Evolutionary conservation across 768 basidiomycete species (phyloP), one percentile per base, ranked within the genome.

Genomic region (Coprinellus aureogranulatus): DNA sequence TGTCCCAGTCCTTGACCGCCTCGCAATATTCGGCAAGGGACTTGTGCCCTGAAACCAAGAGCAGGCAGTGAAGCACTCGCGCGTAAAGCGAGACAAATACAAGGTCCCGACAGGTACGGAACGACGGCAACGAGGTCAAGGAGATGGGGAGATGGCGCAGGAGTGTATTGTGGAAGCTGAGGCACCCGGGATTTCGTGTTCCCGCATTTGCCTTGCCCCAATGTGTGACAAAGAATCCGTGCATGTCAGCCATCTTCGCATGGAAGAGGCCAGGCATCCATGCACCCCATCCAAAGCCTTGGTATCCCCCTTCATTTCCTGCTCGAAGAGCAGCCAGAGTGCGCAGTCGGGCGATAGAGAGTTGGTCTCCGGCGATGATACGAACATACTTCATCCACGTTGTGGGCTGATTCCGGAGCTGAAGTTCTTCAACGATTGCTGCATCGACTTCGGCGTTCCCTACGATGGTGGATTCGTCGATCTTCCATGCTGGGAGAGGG

Each of bases 221-320:
- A 58, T 75, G 74, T 0, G 62, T 70, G 3, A 67, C 48, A 4
- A 78, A 40, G 2, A 67, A 39, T 0, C 72, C 73, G 28, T 64
- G 65, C 3, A 62, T 56, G 27, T 70, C 70, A 3, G 72, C 67
- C 25, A 76, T 73, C 55, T 76, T 72, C 10, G 50, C 64, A 58
- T 78, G 77, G 59, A 77, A 77, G 1, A 77, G 64, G 0, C 75
- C 75, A 1, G 71, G 70, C 12, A 69, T 60, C 62, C 63, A 69
- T 0, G 61, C 64, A 3, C 58, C 62, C 57, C 67, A 63, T 0
- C 63, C 57, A 41, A 68, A 71, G 1, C 67, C 63, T 0, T 57
- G 20, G 23, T 59, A 60, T 0, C 67, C 68, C 12, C 37, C 46
- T 47, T 75, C 70, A 26, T 76, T 68, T 18, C 73, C 71, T 4